Evolutionary conservation across 2,329 filamentous ascomycete genomes (phyloP), one percentile per base, ranked within the genome.

Genomic region (Trichophyton simii): DNA sequence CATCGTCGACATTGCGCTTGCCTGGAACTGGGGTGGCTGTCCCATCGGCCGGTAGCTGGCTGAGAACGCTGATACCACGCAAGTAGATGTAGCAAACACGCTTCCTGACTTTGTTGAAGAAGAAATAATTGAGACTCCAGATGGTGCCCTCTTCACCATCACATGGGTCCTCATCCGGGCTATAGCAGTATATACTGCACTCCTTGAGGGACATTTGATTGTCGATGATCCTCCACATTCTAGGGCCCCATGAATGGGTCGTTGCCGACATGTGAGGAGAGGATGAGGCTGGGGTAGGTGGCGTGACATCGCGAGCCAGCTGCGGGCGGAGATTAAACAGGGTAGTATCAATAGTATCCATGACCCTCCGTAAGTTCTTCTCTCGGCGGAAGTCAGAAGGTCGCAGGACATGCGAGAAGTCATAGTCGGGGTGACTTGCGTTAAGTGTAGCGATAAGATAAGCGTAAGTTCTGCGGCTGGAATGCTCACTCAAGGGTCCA

Each of bases 391-490:
- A 99, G 72, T 99, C 94, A 41, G 86, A 83, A 0, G 94, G 91
- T 42, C 91, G 86, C 62, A 97, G 79, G 38, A 94, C 87, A 70
- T 96, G 88, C 1, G 91, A 96, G 76, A 99, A 99, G 74, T 99
- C 94, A 74, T 99, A 97, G 75, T 99, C 89, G 1, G 89, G 86
- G 75, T 99, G 92, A 62, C 89, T 95, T 3, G 94, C 94, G 71
- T 99, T 99, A 41, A 99, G 80, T 0, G 92, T 97, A 42, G 94
- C 94, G 67, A 99, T 97, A 59, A 99, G 78, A 73, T 97, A 97
- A 52, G 94, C 91, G 75, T 95, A 97, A 0, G 89, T 96, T 67
- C 92, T 86, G 42, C 94, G 88, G 70, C 90, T 94, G 55, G 89
- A 89, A 58, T 91, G 84, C 69, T 96, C 88, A 63, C 88, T 91